These are phyloP conservation scores for Nemania serpens DNA, from an alignment of 2,329 filamentous ascomycete species.

Conservation along the genomic window DNA sequence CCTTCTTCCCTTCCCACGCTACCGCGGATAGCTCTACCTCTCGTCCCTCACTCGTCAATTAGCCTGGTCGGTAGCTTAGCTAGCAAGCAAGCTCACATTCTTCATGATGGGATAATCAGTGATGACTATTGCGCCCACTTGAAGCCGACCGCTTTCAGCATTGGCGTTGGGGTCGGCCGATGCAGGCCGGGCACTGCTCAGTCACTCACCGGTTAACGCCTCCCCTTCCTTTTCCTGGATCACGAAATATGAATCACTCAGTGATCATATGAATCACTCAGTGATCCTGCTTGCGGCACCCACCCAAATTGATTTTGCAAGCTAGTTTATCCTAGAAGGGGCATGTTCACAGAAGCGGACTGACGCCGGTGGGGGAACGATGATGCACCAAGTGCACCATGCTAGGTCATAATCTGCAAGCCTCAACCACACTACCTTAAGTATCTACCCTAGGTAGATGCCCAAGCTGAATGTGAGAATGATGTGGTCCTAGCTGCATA, in stretches of 20 bases:
- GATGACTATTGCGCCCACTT: not conserved
- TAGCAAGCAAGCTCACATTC: not conserved
- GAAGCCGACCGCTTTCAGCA: not conserved
- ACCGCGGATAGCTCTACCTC: not conserved
- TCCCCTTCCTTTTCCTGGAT: not conserved
- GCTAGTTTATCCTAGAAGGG: not conserved
- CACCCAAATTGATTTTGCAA: not conserved
- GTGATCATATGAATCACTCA: slow-evolving; percentile 1
- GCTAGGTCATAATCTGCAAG: not conserved
- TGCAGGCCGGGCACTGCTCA: not conserved
- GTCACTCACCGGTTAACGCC: slow-evolving; percentile 7
- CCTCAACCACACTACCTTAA: not conserved
- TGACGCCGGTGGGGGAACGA: not conserved
- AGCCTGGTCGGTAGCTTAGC: not conserved
- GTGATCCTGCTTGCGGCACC: slow-evolving; percentile 5
- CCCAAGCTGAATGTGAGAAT: slow-evolving; percentile 12
- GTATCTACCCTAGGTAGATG: not conserved
- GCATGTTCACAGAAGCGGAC: not conserved
- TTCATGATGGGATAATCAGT: not conserved
- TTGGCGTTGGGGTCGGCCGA: not conserved
- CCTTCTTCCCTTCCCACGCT: not conserved
- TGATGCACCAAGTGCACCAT: too few relatives aligned
- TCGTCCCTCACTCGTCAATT: slow-evolving; percentile 7
- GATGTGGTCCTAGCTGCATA: slow-evolving; percentile 14
- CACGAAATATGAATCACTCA: not conserved